These are phyloP conservation scores for Claviceps arundinis DNA, from an alignment of 2,329 filamentous ascomycete genomes.

Conservation along the genomic window DNA sequence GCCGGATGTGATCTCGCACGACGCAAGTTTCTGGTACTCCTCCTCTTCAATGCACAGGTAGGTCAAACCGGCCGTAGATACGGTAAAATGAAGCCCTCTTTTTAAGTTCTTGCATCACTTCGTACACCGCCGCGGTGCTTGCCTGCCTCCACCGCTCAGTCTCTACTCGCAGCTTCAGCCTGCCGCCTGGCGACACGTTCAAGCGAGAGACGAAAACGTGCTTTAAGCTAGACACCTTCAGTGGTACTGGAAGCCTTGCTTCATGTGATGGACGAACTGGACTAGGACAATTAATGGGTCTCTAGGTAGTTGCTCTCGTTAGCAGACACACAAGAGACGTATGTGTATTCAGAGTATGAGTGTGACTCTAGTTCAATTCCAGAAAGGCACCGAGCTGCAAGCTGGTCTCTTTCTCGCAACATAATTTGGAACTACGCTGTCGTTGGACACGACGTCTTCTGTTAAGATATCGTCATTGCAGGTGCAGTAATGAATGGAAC, in stretches of 20 bases:
- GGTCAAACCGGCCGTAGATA: too few relatives aligned
- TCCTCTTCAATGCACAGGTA: too few relatives aligned
- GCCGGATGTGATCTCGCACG: too few relatives aligned
- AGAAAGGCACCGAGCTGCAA: conserved; percentile 34
- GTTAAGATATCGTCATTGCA: conserved; percentile 54
- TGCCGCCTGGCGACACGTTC: conserved; percentile 25
- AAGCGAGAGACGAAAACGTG: conserved; percentile 21
- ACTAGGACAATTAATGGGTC: conserved; percentile 27
- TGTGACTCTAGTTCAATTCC: conserved; percentile 36
- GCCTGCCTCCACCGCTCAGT: too few relatives aligned
- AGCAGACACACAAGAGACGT: conserved; percentile 34
- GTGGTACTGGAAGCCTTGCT: conserved; percentile 53
- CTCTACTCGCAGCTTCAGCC: too few relatives aligned
- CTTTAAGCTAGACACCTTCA: conserved; percentile 43
- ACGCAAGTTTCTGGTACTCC: too few relatives aligned
- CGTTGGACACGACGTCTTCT: conserved; percentile 49
- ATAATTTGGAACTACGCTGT: conserved; percentile 52
- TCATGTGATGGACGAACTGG: conserved; percentile 51
- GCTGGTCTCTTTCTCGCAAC: conserved; percentile 43
- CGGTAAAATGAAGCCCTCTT: too few relatives aligned
- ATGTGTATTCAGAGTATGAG: conserved; percentile 31
- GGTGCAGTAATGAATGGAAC: conserved; percentile 45
- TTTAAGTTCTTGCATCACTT: too few relatives aligned
- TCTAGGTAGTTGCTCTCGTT: conserved; percentile 36
- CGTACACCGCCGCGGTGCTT: too few relatives aligned